Evolutionary conservation across 495 filamentous ascomycete species (phyloP).

Genomic region (Hyaloscypha finlandica): DNA sequence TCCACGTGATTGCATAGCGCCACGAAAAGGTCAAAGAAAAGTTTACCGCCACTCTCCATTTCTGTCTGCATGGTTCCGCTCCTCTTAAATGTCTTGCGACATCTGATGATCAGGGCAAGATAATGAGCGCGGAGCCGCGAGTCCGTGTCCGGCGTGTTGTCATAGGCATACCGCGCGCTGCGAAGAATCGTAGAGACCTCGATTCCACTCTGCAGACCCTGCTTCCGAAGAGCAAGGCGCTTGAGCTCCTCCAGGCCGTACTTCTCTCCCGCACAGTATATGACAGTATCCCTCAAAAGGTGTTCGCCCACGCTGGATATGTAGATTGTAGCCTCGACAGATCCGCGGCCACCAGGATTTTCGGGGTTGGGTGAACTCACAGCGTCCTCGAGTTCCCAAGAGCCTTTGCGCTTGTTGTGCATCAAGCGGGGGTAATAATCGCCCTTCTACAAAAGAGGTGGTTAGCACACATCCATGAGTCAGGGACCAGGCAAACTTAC

Average conservation of each 20-base stretch:
- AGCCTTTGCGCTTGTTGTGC: conserved; percentile 66
- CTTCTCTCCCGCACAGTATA: conserved; percentile 86
- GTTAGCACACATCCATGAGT: not conserved
- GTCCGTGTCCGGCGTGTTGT: conserved; percentile 84
- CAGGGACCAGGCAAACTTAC: conserved; percentile 14
- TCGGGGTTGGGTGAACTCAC: conserved; percentile 39
- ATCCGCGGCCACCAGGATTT: conserved; percentile 35
- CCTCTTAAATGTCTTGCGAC: conserved; percentile 81
- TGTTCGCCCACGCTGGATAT: conserved; percentile 63
- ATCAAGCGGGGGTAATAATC: conserved; percentile 83
- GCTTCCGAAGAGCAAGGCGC: conserved; percentile 79
- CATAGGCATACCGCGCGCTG: conserved; percentile 84
- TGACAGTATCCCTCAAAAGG: conserved; percentile 83
- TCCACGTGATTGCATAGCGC: conserved; percentile 89
- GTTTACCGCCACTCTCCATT: conserved; percentile 82
- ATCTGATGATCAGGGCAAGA: conserved; percentile 86
- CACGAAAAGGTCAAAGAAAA: conserved; percentile 94
- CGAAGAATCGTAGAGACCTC: conserved; percentile 81
- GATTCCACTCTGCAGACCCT: conserved; percentile 71
- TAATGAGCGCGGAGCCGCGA: conserved; percentile 89
- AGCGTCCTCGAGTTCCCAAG: conserved; percentile 70
- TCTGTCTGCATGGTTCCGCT: conserved; percentile 97
- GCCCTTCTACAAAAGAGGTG: conserved; percentile 52
- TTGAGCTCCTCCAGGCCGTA: conserved; percentile 83
- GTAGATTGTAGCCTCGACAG: conserved; percentile 66